A percentile compares a stretch with the other conserved stretches of the same genome.
Evolutionary conservation across 768 basidiomycete genomes (phyloP).

Genomic region (Hebeloma cylindrosporum): DNA sequence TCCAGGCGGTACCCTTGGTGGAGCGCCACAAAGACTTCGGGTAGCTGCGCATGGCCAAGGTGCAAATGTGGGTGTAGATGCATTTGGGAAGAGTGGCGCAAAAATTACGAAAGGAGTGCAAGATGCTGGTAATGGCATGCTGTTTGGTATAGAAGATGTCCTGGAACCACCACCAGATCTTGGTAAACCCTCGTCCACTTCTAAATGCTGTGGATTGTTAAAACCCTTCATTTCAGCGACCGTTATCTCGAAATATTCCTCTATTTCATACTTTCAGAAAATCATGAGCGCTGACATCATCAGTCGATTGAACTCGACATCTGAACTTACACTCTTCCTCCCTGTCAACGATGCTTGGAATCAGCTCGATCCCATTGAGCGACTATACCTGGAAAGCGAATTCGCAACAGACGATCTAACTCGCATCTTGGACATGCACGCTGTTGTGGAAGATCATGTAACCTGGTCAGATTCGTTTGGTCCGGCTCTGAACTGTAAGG

Average conservation of each 20-base stretch:
- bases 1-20: constrained; percentile 79
- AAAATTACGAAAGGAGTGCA: constrained; percentile 56
- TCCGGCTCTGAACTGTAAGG: constrained; percentile 53
- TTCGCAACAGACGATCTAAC: constrained; percentile 80
- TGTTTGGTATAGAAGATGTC: constrained; percentile 75
- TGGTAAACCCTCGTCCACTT: constrained; percentile 44
- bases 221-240: constrained; percentile 42
- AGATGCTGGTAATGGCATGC: constrained; percentile 71
- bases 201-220: constrained; percentile 5
- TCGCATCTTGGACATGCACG: constrained; percentile 78
- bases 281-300: constrained; percentile 64
- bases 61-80: constrained; percentile 71
- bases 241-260: constrained; percentile 56
- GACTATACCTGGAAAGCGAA: constrained; percentile 84
- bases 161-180: constrained; percentile 74
- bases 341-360: constrained; percentile 86
- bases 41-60: constrained; percentile 48
- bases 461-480: constrained; percentile 67
- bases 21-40: constrained; percentile 79
- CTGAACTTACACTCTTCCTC: constrained; percentile 85
- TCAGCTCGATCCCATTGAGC: constrained; percentile 72
- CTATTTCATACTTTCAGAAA: constrained; percentile 71
- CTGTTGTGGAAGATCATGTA: constrained; percentile 58
- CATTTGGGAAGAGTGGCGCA: constrained; percentile 74
- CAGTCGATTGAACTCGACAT: constrained; percentile 57